These are phyloP conservation scores for Cornus florida DNA, from an alignment of 148 eudicot species.

Conservation along the genomic window DNA sequence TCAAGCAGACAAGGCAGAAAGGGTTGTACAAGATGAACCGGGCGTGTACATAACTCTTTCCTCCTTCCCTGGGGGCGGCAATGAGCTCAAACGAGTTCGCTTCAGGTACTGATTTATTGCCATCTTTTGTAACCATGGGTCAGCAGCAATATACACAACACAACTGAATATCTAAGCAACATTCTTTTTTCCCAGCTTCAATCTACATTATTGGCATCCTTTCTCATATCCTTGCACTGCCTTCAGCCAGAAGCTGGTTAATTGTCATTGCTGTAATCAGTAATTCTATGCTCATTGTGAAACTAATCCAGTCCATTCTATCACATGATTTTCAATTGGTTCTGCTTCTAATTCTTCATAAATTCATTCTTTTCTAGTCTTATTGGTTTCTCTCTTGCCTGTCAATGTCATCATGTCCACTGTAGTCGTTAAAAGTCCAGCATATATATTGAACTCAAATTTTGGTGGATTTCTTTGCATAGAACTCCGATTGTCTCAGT, in stretches of 20 bases:
- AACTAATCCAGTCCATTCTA: neutral
- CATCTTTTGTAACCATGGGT: neutral
- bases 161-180: neutral
- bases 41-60: conserved; percentile 86
- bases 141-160: neutral
- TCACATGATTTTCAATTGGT: too few species aligned
- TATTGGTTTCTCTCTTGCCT: too few species aligned
- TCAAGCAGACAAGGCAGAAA: conserved; percentile 56
- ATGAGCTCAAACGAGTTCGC: conserved; percentile 88
- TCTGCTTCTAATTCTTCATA: too few species aligned
- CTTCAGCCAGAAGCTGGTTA: conserved; percentile 6
- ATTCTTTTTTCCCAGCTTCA: conserved; percentile 4
- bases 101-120: conserved; percentile 67
- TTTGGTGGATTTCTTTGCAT: too few species aligned
- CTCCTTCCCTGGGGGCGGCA: conserved; percentile 67
- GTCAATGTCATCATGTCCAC: too few species aligned
- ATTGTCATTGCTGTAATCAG: neutral
- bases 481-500: too few species aligned
- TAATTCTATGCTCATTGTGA: neutral
- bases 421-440: too few species aligned
- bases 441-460: too few species aligned
- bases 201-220: neutral
- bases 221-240: neutral
- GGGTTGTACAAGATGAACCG: conserved; percentile 79
- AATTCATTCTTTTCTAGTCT: too few species aligned